phyloP scores from a whole-genome alignment of 306 rosid genomes.

The Boehmeria nivea region DNA sequence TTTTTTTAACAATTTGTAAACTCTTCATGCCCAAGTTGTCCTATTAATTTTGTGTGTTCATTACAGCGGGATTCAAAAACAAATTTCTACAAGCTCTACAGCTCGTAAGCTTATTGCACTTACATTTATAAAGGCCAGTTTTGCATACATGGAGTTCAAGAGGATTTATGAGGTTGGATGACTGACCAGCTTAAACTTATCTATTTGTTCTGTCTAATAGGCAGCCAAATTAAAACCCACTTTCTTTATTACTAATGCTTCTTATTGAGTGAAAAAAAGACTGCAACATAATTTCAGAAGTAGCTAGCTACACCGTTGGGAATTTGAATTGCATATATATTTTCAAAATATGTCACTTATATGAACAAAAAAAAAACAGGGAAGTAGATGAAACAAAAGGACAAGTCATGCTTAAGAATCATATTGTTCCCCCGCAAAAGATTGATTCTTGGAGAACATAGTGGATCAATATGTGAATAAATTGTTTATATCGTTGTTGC shows the following conservation, averaged over 20 bases:
- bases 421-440: too few species aligned
- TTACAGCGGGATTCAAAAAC: constrained; percentile 82
- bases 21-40: not conserved
- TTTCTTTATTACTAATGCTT: too few species aligned
- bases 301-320: too few species aligned
- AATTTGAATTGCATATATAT: too few species aligned
- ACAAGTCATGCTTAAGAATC: too few species aligned
- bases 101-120: constrained; percentile 72
- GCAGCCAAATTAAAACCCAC: too few species aligned
- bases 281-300: too few species aligned
- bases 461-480: not conserved
- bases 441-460: not conserved
- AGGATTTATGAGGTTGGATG: constrained; percentile 89
- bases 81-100: constrained; percentile 60
- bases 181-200: not conserved
- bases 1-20: not conserved
- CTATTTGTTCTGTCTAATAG: too few species aligned
- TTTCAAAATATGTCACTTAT: too few species aligned
- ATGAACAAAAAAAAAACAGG: too few species aligned
- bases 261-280: too few species aligned
- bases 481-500: not conserved
- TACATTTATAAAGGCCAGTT: constrained; percentile 64
- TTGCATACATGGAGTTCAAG: constrained; percentile 78
- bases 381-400: too few species aligned
- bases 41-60: not conserved